Evolutionary conservation across 1,139 yeast species (phyloP).

Genomic region (Meyerozyma carpophila): DNA sequence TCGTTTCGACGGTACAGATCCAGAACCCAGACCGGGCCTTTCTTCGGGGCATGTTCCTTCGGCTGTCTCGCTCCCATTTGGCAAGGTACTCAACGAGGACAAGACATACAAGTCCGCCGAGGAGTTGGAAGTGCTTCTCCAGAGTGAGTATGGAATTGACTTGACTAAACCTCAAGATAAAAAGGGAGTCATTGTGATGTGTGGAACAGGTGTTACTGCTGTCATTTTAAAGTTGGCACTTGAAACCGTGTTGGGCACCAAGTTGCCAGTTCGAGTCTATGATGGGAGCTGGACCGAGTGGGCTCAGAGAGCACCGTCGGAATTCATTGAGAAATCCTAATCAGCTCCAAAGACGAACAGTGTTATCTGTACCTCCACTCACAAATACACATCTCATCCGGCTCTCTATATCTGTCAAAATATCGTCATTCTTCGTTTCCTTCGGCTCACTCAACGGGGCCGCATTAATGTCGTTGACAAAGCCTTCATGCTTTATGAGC

Average conservation of each 20-base stretch:
- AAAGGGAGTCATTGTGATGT: slow-evolving; percentile 75
- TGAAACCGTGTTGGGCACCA: slow-evolving; percentile 50
- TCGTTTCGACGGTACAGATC: slow-evolving; percentile 70
- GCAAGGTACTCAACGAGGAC: slow-evolving; percentile 47
- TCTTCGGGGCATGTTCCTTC: slow-evolving; percentile 89
- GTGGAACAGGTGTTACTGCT: slow-evolving; percentile 96
- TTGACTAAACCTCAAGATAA: slow-evolving; percentile 19
- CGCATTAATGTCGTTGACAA: slow-evolving; percentile 62
- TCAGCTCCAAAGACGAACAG: slow-evolving; percentile 49
- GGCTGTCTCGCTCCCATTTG: slow-evolving; percentile 72
- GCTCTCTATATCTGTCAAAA: slow-evolving; percentile 6
- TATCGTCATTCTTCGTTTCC: slow-evolving; percentile 6
- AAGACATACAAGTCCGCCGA: slow-evolving; percentile 46
- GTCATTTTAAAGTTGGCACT: slow-evolving; percentile 61
- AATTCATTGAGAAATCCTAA: slow-evolving; percentile 23
- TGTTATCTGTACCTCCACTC: slow-evolving; percentile 14
- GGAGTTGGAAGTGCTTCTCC: slow-evolving; percentile 43
- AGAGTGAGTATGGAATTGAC: slow-evolving; percentile 31
- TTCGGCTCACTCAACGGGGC: slow-evolving; percentile 35
- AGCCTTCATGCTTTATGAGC: slow-evolving; percentile 66
- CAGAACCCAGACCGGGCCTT: slow-evolving; percentile 86
- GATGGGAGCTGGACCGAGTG: slow-evolving; percentile 95
- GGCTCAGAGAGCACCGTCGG: slow-evolving; percentile 41
- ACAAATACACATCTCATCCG: slow-evolving; percentile 3
- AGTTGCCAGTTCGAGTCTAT: slow-evolving; percentile 64